phyloP scores from a whole-genome alignment of 352 stramenopile genomes.

The Elongisporangium prolatum region DNA sequence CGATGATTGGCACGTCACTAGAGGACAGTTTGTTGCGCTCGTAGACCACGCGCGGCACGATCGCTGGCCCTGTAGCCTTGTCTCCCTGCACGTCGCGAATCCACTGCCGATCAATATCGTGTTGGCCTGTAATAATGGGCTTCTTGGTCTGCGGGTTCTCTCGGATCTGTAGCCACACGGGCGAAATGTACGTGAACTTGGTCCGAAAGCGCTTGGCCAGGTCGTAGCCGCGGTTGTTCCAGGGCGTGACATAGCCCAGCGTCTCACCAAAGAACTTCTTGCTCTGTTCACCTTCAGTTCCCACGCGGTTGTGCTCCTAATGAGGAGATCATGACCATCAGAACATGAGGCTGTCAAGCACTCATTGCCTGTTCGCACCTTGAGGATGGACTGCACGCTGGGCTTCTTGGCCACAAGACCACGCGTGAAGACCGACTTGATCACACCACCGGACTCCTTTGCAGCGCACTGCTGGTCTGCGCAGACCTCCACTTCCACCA shows the following conservation, averaged over 20 bases:
- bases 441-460: slow-evolving; percentile 1
- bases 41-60: slow-evolving; percentile 78
- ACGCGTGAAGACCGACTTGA: slow-evolving; percentile 34
- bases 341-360: background rate
- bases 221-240: slow-evolving; percentile 78
- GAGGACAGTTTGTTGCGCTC: slow-evolving; percentile 59
- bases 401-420: slow-evolving; percentile 50
- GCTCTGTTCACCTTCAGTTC: slow-evolving; percentile 1
- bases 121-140: slow-evolving; percentile 58
- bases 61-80: slow-evolving; percentile 18
- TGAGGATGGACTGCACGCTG: slow-evolving; percentile 37
- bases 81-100: slow-evolving; percentile 25
- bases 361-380: slow-evolving; percentile 2
- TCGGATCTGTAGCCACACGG: slow-evolving; percentile 79
- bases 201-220: slow-evolving; percentile 58
- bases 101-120: slow-evolving; percentile 70
- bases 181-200: slow-evolving; percentile 76
- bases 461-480: slow-evolving; percentile 24
- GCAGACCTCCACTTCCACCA: slow-evolving; percentile 31
- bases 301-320: slow-evolving; percentile 30
- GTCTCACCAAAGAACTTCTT: slow-evolving; percentile 52
- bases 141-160: slow-evolving; percentile 33
- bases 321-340: background rate
- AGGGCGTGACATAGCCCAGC: slow-evolving; percentile 77
- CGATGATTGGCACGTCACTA: slow-evolving; percentile 50